Percentiles rank a stretch among this genome's conserved stretches.
phyloP scores from a whole-genome alignment of 108 stramenopile species.

The Bacterosira constricta region DNA sequence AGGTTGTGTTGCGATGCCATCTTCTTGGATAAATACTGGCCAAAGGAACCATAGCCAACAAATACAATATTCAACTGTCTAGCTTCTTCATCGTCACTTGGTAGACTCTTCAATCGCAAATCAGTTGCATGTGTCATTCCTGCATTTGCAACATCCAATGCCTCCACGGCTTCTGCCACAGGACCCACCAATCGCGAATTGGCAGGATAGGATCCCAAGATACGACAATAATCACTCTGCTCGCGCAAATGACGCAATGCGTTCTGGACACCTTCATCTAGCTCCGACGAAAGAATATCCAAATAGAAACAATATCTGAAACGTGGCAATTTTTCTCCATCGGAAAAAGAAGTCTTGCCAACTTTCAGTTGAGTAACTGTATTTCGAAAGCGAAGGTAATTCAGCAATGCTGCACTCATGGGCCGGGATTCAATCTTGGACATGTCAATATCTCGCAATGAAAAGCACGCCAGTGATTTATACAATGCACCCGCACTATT shows the following conservation, averaged over 20 bases:
- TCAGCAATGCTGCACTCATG: conserved; percentile 81
- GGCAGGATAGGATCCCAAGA: conserved; percentile 87
- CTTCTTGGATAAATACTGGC: conserved; percentile 56
- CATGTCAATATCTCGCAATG: conserved; percentile 94
- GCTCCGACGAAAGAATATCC: conserved; percentile 78
- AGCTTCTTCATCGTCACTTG: conserved; percentile 60
- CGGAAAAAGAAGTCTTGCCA: neutral
- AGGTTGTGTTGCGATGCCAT: conserved; percentile 66
- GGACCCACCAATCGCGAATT: conserved; percentile 86
- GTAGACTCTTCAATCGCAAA: conserved; percentile 38
- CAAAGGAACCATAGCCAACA: conserved; percentile 55
- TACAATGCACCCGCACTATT: conserved; percentile 94
- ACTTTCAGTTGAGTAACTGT: conserved; percentile 38
- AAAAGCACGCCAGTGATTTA: conserved; percentile 96
- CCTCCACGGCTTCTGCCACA: conserved; percentile 72
- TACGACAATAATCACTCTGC: conserved; percentile 85
- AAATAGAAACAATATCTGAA: conserved; percentile 93
- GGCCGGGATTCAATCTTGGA: conserved; percentile 97
- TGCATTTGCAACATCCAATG: conserved; percentile 58
- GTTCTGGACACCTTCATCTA: conserved; percentile 79
- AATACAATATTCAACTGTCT: conserved; percentile 55
- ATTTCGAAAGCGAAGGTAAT: conserved; percentile 81
- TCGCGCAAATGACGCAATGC: conserved; percentile 85
- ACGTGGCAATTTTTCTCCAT: conserved; percentile 64
- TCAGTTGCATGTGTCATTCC: conserved; percentile 36